Conservation (phyloP, 2,329 filamentous ascomycete species). For the Exserohilum rostratum region DNA sequence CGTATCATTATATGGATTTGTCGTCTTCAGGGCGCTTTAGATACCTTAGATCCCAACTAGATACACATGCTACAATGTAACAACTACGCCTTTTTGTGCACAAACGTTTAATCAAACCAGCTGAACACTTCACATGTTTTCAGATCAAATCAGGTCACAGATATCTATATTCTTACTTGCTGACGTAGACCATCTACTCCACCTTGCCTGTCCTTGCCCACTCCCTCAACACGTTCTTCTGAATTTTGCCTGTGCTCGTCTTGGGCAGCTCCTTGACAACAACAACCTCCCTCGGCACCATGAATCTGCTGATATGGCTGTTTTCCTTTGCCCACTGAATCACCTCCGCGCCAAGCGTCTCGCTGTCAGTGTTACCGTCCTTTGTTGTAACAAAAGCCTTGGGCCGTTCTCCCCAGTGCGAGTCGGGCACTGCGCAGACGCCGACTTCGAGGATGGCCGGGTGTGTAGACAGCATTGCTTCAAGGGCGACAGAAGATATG, state of each 20-base stretch:
- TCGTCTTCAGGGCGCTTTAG: too few relatives aligned
- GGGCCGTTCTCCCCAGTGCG: constrained; percentile 94
- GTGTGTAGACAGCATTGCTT: constrained; percentile 87
- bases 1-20: too few relatives aligned
- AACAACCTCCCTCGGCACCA: constrained; percentile 77
- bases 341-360: constrained; percentile 68
- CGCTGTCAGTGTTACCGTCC: constrained; percentile 54
- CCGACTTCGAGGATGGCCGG: constrained; percentile 89
- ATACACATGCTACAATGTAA: background rate
- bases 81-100: too few relatives aligned
- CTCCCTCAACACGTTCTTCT: constrained; percentile 89
- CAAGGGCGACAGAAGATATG: constrained; percentile 90
- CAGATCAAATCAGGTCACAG: too few relatives aligned
- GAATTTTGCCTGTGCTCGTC: constrained; percentile 94
- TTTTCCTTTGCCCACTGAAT: constrained; percentile 85
- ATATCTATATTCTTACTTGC: background rate
- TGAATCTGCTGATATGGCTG: constrained; percentile 85
- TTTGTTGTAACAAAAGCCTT: constrained; percentile 91
- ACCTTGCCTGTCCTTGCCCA: constrained; percentile 70
- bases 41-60: background rate
- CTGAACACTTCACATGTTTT: too few relatives aligned
- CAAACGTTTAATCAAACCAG: too few relatives aligned
- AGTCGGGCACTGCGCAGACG: constrained; percentile 84
- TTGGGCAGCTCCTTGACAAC: constrained; percentile 89
- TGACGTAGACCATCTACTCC: background rate